Percentiles rank a stretch among this genome's conserved stretches.
Evolutionary conservation across 352 stramenopile species (phyloP).

Genomic region (Phytophthora niederhauseri): DNA sequence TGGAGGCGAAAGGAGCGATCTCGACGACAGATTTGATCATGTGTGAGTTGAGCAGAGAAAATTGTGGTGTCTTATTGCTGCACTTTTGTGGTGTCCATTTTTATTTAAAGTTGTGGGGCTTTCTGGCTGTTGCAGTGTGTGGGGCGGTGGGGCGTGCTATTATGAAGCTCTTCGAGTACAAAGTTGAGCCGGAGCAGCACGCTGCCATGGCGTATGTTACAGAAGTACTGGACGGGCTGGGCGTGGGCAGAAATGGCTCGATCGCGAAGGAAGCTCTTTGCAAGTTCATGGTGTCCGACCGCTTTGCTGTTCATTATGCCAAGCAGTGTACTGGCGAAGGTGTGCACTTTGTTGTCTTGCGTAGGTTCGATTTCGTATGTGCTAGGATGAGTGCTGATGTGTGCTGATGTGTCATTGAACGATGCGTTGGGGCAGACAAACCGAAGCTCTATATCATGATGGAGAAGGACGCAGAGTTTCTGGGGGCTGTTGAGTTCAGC

Average conservation of each 20-base stretch:
- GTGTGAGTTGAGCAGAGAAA: conserved; percentile 33
- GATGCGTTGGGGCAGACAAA: conserved; percentile 36
- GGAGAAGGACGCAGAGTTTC: conserved; percentile 65
- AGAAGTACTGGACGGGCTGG: conserved; percentile 40
- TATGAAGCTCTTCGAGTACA: conserved; percentile 68
- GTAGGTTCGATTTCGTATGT: background rate
- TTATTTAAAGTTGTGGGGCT: background rate
- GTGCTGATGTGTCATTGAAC: conserved; percentile 1
- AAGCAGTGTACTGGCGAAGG: conserved; percentile 69
- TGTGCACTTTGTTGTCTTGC: conserved; percentile 1
- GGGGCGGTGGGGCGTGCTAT: conserved; percentile 47
- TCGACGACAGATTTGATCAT: conserved; percentile 53
- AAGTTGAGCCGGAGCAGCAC: conserved; percentile 47
- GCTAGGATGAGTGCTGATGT: background rate
- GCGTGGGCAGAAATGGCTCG: conserved; percentile 26
- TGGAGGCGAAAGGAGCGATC: conserved; percentile 39
- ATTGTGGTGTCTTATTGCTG: background rate
- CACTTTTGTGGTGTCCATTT: background rate
- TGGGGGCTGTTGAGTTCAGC: conserved; percentile 65
- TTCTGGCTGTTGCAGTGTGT: conserved; percentile 41
- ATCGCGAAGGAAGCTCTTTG: conserved; percentile 49
- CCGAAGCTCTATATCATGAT: conserved; percentile 68
- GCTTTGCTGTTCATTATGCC: conserved; percentile 61
- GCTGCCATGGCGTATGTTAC: conserved; percentile 52
- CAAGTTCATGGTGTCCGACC: conserved; percentile 58